These are phyloP conservation scores for Fusarium stilboides DNA, from an alignment of 2,329 filamentous ascomycete genomes.

Conservation along the genomic window DNA sequence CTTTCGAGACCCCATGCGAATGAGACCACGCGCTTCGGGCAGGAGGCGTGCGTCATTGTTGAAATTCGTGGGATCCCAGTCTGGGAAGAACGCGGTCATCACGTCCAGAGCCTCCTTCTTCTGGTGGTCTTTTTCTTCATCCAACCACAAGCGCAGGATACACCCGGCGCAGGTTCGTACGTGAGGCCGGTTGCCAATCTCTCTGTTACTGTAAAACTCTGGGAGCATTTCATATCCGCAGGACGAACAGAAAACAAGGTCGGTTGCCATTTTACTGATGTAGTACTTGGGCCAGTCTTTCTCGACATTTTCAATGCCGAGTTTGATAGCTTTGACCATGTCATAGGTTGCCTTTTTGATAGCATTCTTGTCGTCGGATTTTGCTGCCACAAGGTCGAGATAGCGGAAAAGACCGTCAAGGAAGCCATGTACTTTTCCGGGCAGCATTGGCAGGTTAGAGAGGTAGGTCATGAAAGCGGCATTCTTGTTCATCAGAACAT, in stretches of 20 bases:
- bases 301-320: constrained; percentile 45
- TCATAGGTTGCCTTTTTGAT: constrained; percentile 51
- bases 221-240: constrained; percentile 54
- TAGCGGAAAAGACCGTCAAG: constrained; percentile 55
- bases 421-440: constrained; percentile 51
- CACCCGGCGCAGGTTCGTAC: constrained; percentile 52
- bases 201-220: constrained; percentile 50
- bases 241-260: constrained; percentile 52
- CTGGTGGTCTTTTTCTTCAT: constrained; percentile 52
- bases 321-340: constrained; percentile 52
- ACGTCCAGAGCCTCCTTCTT: constrained; percentile 39
- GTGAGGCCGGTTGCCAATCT: constrained; percentile 20
- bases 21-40: constrained; percentile 29
- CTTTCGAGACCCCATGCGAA: constrained; percentile 41
- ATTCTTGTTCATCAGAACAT: constrained; percentile 51
- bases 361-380: constrained; percentile 3
- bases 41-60: constrained; percentile 54
- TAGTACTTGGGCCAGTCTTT: constrained; percentile 49
- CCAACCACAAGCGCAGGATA: constrained; percentile 48
- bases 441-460: constrained; percentile 49
- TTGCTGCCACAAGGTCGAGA: constrained; percentile 36
- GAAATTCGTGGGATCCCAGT: constrained; percentile 47
- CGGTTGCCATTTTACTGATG: constrained; percentile 42
- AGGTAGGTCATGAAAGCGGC: constrained; percentile 53
- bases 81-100: constrained; percentile 47